Evolutionary conservation across 2,329 filamentous ascomycete species (phyloP).

Genomic region (Pestalotiopsis sp.): DNA sequence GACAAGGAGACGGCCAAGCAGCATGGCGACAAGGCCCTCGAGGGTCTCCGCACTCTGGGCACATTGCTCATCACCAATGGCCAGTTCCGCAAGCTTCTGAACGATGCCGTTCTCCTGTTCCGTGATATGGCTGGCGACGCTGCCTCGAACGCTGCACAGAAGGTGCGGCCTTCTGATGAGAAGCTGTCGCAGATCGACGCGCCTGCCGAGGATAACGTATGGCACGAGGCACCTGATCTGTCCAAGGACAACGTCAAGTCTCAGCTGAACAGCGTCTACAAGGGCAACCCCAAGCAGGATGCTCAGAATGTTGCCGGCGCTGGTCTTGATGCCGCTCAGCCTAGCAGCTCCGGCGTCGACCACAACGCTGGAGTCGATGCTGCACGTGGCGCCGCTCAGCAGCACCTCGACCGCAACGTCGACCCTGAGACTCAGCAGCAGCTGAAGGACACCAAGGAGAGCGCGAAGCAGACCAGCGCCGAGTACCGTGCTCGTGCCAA

Average conservation of each 20-base stretch:
- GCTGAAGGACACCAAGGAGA: conserved; percentile 52
- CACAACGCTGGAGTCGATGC: conserved; percentile 23
- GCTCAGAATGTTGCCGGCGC: conserved; percentile 58
- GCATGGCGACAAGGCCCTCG: conserved; percentile 80
- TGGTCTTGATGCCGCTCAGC: conserved; percentile 45
- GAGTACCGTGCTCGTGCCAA: conserved; percentile 50
- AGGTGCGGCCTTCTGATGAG: conserved; percentile 78
- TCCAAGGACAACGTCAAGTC: conserved; percentile 70
- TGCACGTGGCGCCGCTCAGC: conserved; percentile 44
- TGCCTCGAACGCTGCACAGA: conserved; percentile 75
- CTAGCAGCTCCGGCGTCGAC: conserved; percentile 25
- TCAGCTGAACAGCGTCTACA: conserved; percentile 66
- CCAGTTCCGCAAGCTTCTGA: conserved; percentile 89
- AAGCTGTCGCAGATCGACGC: conserved; percentile 75
- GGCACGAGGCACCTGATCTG: conserved; percentile 85
- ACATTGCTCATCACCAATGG: conserved; percentile 92
- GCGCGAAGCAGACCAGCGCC: conserved; percentile 40
- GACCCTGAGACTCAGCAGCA: conserved; percentile 63
- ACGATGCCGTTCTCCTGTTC: conserved; percentile 77
- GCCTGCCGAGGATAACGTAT: conserved; percentile 89
- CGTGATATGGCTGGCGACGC: conserved; percentile 93
- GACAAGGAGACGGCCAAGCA: conserved; percentile 78
- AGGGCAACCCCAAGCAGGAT: conserved; percentile 58
- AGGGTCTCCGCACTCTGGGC: conserved; percentile 86
- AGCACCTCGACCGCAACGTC: conserved; percentile 63